These are phyloP conservation scores for Cyanodermella asteris DNA, from an alignment of 2,329 filamentous ascomycete species.

Conservation along the genomic window DNA sequence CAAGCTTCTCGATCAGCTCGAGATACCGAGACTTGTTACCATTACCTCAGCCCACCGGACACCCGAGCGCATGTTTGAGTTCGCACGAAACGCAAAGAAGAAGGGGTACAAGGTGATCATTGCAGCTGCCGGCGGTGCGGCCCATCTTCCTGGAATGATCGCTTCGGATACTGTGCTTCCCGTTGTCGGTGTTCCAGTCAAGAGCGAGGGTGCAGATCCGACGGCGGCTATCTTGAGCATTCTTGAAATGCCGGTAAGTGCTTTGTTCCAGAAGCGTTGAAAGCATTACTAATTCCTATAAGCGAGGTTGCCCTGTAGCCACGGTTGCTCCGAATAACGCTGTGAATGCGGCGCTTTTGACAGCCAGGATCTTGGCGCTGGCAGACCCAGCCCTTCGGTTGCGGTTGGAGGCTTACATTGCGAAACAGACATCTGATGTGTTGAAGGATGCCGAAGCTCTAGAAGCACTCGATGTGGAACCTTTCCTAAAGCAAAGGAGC, in stretches of 20 bases:
- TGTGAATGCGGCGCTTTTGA: slow-evolving; percentile 53
- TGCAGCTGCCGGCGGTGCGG: slow-evolving; percentile 53
- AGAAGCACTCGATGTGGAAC: too few species aligned
- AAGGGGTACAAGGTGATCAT: slow-evolving; percentile 54
- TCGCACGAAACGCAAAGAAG: slow-evolving; percentile 39
- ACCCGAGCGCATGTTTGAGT: slow-evolving; percentile 44
- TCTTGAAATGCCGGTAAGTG: slow-evolving; percentile 50
- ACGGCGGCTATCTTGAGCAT: slow-evolving; percentile 51
- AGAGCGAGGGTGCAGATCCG: slow-evolving; percentile 50
- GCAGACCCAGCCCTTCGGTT: slow-evolving; percentile 18
- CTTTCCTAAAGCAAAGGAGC: too few species aligned
- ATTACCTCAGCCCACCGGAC: slow-evolving; percentile 41
- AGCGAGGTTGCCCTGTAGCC: slow-evolving; percentile 45
- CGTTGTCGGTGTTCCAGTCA: slow-evolving; percentile 58
- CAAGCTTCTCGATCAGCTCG: slow-evolving; percentile 21
- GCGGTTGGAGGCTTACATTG: slow-evolving; percentile 21
- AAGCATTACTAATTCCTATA: slow-evolving; percentile 6
- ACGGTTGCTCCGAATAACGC: slow-evolving; percentile 66
- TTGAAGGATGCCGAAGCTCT: slow-evolving; percentile 20
- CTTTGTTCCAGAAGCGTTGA: slow-evolving; percentile 1
- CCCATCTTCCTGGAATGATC: slow-evolving; percentile 54
- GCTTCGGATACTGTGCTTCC: slow-evolving; percentile 49
- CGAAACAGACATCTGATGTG: slow-evolving; percentile 18
- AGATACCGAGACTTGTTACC: slow-evolving; percentile 21
- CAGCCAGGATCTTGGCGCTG: slow-evolving; percentile 43